Evolutionary conservation across 495 filamentous ascomycete species (phyloP).

Genomic region (Penicillium bialowiezense): DNA sequence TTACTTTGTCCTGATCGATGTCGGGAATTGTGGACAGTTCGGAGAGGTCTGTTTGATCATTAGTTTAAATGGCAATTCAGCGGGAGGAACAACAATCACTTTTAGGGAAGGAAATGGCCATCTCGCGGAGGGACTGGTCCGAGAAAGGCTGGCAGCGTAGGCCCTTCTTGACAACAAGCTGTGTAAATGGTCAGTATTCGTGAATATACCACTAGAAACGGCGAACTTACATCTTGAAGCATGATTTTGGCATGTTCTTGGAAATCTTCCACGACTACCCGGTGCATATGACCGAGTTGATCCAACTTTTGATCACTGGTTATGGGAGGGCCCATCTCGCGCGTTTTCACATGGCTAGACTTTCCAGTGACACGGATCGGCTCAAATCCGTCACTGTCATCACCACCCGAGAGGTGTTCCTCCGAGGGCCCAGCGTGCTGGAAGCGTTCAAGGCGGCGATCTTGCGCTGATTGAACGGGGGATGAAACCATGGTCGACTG

Average conservation of each 20-base stretch:
- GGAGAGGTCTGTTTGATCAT: constrained; percentile 22
- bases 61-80: neutral
- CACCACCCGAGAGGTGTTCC: constrained; percentile 33
- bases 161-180: constrained; percentile 60
- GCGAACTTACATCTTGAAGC: constrained; percentile 51
- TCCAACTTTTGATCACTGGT: constrained; percentile 63
- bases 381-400: constrained; percentile 65
- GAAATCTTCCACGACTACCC: constrained; percentile 65
- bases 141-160: constrained; percentile 70
- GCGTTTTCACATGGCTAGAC: constrained; percentile 33
- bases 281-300: constrained; percentile 57
- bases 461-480: constrained; percentile 59
- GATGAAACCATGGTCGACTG: constrained; percentile 85
- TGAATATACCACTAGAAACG: neutral
- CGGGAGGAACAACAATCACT: constrained; percentile 26
- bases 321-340: constrained; percentile 65
- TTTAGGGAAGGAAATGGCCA: constrained; percentile 76
- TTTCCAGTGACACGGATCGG: constrained; percentile 46
- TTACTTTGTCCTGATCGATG: constrained; percentile 68
- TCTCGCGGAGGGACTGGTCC: constrained; percentile 73
- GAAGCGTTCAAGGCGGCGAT: constrained; percentile 40
- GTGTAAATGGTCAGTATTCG: constrained; percentile 15
- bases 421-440: constrained; percentile 22
- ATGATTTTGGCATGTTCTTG: constrained; percentile 59
- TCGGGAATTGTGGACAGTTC: constrained; percentile 66